Evolutionary conservation across 257 asterid species (phyloP), one percentile per base, ranked within the genome.

Genomic region (Ehretia macrophylla): DNA sequence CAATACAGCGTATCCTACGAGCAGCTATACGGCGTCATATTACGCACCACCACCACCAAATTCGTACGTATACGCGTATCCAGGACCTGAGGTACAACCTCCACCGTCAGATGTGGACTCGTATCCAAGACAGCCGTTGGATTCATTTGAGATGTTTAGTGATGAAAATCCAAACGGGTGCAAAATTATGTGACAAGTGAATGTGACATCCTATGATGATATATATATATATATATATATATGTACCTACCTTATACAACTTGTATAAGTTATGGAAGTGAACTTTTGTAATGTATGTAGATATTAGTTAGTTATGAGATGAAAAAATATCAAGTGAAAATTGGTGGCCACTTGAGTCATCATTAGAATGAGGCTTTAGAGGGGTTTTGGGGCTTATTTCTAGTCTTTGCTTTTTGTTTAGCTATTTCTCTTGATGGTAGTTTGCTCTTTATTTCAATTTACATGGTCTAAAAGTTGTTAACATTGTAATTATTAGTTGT

Each of bases 141-240:
- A 83, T 79, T 83, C 95, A 5, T 79, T 86, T 59, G 95, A 86
- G 68, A 75, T 86, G 51, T 86, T 86, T 60, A 86, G 95, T 40
- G 95, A 86, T 59, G 95, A 86, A 63, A 86, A 86, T 73, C 92
- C 92, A 8, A 86, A 86, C 55, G 92, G 89, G 23, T 86, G 95
- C 74, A 71, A 59, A 21, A 58, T 83, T 17, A 78, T 81, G 84
- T 85, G 68, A 76, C 16, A 56, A 32, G 38, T 27, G 35, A 27
- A 1, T 1, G 35, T 27, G 35, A 27, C n/a, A n/a, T n/a, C n/a
- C n/a, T n/a, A n/a, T n/a, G n/a, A n/a, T n/a, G n/a, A n/a, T n/a
- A n/a, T n/a, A n/a, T n/a, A n/a, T n/a, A n/a, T n/a, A n/a, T n/a
- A n/a, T n/a, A n/a, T n/a, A n/a, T n/a, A n/a, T n/a, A n/a, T n/a